These are phyloP conservation scores for Porcisia deanei DNA, from an alignment of 208 protist genomes.

Conservation along the genomic window DNA sequence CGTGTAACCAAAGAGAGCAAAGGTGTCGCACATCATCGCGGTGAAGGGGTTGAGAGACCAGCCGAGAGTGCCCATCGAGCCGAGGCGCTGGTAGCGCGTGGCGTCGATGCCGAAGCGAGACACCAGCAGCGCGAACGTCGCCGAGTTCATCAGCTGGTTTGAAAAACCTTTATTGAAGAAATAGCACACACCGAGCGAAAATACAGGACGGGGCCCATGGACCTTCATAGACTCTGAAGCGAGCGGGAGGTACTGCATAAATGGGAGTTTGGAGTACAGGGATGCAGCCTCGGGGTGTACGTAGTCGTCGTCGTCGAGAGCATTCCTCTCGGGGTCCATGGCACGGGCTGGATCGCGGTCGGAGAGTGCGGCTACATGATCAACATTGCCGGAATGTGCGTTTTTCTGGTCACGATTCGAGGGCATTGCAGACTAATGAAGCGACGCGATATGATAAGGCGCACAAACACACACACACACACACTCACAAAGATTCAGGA, in stretches of 20 bases:
- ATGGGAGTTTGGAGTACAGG: constrained; percentile 2
- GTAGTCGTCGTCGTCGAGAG: background rate
- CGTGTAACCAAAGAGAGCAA: background rate
- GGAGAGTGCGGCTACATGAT: no score
- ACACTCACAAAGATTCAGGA: no score
- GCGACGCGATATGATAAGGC: no score
- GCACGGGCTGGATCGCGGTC: no score
- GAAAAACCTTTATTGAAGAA: constrained; percentile 55
- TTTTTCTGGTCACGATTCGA: no score
- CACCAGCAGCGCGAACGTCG: constrained; percentile 1
- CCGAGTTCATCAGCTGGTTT: constrained; percentile 40
- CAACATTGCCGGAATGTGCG: no score
- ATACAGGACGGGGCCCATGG: constrained; percentile 34
- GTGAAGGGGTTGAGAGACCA: constrained; percentile 1
- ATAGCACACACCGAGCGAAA: constrained; percentile 44
- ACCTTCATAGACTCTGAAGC: constrained; percentile 14
- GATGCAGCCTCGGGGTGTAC: constrained; percentile 8
- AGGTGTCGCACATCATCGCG: background rate
- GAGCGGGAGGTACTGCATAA: constrained; percentile 11
- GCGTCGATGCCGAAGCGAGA: background rate
- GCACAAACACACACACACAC: no score
- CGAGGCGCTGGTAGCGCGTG: background rate
- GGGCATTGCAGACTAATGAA: no score
- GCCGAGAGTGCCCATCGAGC: background rate
- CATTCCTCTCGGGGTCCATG: no score